Evolutionary conservation across 2,329 filamentous ascomycete species (phyloP).

Genomic region (Cercospora zeae-maydis): DNA sequence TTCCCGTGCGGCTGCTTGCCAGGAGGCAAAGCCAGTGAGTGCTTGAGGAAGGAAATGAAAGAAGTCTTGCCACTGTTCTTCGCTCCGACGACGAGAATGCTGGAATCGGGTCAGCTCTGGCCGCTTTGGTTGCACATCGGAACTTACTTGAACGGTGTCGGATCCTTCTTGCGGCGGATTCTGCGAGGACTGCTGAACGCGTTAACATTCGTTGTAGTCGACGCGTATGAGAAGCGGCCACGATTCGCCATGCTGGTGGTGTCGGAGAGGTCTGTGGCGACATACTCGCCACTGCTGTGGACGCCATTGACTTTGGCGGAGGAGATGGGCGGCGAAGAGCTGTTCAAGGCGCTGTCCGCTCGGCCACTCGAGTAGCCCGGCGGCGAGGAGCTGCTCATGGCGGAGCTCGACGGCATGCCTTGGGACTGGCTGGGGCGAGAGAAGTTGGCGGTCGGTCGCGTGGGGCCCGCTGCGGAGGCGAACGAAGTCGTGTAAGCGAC

Average conservation of each 20-base stretch:
- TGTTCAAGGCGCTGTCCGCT: constrained; percentile 23
- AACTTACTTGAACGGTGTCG: constrained; percentile 95
- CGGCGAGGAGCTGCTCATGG: constrained; percentile 26
- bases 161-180: constrained; percentile 91
- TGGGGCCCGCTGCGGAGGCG: constrained; percentile 34
- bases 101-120: constrained; percentile 39
- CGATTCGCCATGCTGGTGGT: constrained; percentile 91
- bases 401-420: constrained; percentile 20
- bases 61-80: constrained; percentile 90
- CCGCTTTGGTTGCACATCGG: background rate
- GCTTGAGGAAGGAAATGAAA: constrained; percentile 92
- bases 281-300: constrained; percentile 48
- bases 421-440: constrained; percentile 28
- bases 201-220: constrained; percentile 83
- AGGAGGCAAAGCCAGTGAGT: constrained; percentile 74
- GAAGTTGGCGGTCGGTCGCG: constrained; percentile 35
- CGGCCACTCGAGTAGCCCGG: constrained; percentile 30
- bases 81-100: constrained; percentile 85
- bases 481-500: constrained; percentile 33
- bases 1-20: constrained; percentile 60
- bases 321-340: constrained; percentile 24
- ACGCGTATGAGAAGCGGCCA: constrained; percentile 92
- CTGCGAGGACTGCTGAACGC: constrained; percentile 82
- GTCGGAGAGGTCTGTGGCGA: constrained; percentile 66
- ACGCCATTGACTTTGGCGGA: constrained; percentile 10